These are phyloP conservation scores for Westerdykella ornata DNA, from an alignment of 2,329 filamentous ascomycete genomes.

Conservation along the genomic window DNA sequence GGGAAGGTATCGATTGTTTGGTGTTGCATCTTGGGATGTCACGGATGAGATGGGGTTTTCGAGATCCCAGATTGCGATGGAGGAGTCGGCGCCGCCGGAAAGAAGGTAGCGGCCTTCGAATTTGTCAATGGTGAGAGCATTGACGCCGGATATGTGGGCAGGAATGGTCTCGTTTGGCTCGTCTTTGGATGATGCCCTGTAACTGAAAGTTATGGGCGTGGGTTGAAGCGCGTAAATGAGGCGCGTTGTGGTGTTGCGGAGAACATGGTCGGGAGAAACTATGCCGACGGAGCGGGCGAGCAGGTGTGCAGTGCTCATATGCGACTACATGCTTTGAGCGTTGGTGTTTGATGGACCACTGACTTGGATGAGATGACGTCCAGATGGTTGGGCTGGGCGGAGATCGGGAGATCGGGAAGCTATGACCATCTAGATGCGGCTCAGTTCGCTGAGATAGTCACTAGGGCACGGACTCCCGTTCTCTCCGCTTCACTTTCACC, in stretches of 20 bases:
- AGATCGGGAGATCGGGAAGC: slow-evolving; percentile 3
- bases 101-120: slow-evolving; percentile 74
- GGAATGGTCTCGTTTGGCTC: slow-evolving; percentile 39
- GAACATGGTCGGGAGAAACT: slow-evolving; percentile 51
- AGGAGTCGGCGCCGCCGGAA: slow-evolving; percentile 79
- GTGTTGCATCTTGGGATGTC: slow-evolving; percentile 9
- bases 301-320: slow-evolving; percentile 50
- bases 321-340: slow-evolving; percentile 29
- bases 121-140: slow-evolving; percentile 69
- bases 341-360: too few species aligned
- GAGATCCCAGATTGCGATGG: slow-evolving; percentile 81
- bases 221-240: slow-evolving; percentile 64
- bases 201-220: slow-evolving; percentile 64
- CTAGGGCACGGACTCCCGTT: too few species aligned
- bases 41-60: slow-evolving; percentile 40
- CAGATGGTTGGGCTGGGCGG: slow-evolving; percentile 3
- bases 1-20: slow-evolving; percentile 16
- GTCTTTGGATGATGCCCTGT: slow-evolving; percentile 43
- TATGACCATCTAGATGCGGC: slow-evolving; percentile 6
- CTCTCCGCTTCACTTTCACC: not conserved
- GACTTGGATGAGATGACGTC: slow-evolving; percentile 9
- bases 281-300: slow-evolving; percentile 69
- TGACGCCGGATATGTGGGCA: slow-evolving; percentile 74
- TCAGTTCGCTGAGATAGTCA: not conserved
- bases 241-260: slow-evolving; percentile 59